A percentile compares a stretch with the other conserved stretches of the same genome.
These are phyloP conservation scores for Xylaria acuta DNA, from an alignment of 495 filamentous ascomycete species.

Conservation along the genomic window DNA sequence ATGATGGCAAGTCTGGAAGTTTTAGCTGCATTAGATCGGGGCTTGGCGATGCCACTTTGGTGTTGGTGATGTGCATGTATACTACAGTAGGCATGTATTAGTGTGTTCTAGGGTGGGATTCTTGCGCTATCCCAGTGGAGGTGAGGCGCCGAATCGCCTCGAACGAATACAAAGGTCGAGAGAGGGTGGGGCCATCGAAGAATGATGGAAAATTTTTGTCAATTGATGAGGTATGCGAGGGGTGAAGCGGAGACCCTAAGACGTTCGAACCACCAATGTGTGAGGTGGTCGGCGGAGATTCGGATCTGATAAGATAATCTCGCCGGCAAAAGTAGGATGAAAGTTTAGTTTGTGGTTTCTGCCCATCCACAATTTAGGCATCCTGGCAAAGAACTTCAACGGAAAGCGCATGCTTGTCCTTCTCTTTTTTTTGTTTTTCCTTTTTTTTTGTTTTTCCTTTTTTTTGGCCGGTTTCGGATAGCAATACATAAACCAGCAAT, in stretches of 20 bases:
- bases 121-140: not conserved
- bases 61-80: not conserved
- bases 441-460: not conserved
- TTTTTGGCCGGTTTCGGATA: slow-evolving; percentile 17
- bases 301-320: slow-evolving; percentile 25
- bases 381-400: not conserved
- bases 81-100: not conserved
- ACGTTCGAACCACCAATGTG: not conserved
- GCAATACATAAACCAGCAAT: not conserved
- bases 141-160: slow-evolving; percentile 11
- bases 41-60: slow-evolving; percentile 26
- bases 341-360: not conserved
- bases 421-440: no score
- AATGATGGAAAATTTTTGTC: slow-evolving; percentile 8
- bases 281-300: not conserved
- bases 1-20: slow-evolving; percentile 29
- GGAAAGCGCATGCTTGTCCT: not conserved
- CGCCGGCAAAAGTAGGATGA: not conserved
- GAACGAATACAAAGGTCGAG: not conserved
- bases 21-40: slow-evolving; percentile 23
- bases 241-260: not conserved
- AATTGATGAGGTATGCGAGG: not conserved
- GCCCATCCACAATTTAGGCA: not conserved
- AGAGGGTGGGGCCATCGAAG: not conserved
- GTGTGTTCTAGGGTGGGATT: not conserved